Conservation (phyloP, 1,284 basidiomycete genomes). For the Apiotrichum siamense region DNA sequence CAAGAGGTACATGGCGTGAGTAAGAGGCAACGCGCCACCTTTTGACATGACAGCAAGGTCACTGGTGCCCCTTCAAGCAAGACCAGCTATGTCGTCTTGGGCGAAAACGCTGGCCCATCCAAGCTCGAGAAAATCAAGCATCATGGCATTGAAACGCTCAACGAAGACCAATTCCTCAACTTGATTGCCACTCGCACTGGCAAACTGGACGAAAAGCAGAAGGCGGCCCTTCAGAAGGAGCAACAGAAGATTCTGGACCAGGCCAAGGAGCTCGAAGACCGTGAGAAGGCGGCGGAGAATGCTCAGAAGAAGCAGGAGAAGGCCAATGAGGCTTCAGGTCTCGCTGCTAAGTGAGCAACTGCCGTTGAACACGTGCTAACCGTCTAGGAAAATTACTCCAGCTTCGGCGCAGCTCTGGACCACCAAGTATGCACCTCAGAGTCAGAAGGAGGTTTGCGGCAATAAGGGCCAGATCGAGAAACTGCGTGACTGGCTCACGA, state of each 20-base stretch:
- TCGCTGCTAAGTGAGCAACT: conserved; percentile 39
- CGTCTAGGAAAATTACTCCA: conserved; percentile 47
- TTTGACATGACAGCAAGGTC: conserved; percentile 59
- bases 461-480: conserved; percentile 90
- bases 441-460: conserved; percentile 85
- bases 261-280: conserved; percentile 68
- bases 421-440: conserved; percentile 83
- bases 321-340: conserved; percentile 35
- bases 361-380: neutral
- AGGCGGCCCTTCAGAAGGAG: conserved; percentile 64
- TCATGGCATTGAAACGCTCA: conserved; percentile 65
- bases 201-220: conserved; percentile 62
- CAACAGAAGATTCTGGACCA: conserved; percentile 52
- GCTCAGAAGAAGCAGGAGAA: conserved; percentile 60
- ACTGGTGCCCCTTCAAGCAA: conserved; percentile 81
- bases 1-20: conserved; percentile 86
- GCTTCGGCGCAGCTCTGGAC: conserved; percentile 75
- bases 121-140: conserved; percentile 75
- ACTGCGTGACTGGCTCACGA: conserved; percentile 74
- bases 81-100: conserved; percentile 85
- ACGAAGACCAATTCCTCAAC: conserved; percentile 81
- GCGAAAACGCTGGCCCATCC: conserved; percentile 76
- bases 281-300: conserved; percentile 57
- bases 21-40: neutral
- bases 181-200: conserved; percentile 63